Evolutionary conservation across 768 basidiomycete species (phyloP).

Genomic region (Lactifluus echinatus): DNA sequence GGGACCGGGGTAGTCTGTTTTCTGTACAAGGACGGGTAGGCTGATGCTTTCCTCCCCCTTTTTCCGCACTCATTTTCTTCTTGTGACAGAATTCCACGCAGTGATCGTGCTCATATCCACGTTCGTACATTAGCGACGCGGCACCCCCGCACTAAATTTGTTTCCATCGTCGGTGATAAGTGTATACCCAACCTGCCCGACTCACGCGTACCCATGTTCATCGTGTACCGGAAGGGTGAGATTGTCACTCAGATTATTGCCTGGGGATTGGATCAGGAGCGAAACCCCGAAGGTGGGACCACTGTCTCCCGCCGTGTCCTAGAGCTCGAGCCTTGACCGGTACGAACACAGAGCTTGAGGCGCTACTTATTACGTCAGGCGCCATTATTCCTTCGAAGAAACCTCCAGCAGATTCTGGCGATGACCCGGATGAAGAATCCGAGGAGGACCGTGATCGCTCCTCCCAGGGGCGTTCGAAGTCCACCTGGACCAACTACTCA

Average conservation of each 20-base stretch:
- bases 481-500: slow-evolving; percentile 45
- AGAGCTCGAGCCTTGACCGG: background rate
- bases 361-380: slow-evolving; percentile 52
- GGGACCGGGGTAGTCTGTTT: slow-evolving; percentile 94
- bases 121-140: slow-evolving; percentile 65
- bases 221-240: slow-evolving; percentile 89
- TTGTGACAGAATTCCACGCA: slow-evolving; percentile 58
- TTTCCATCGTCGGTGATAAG: slow-evolving; percentile 89
- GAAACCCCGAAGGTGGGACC: slow-evolving; percentile 60
- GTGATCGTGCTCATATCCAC: slow-evolving; percentile 65
- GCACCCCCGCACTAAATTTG: slow-evolving; percentile 90
- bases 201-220: slow-evolving; percentile 79
- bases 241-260: slow-evolving; percentile 78
- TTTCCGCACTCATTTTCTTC: background rate
- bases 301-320: slow-evolving; percentile 5
- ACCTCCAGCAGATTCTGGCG: slow-evolving; percentile 25
- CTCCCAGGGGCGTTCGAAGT: slow-evolving; percentile 48
- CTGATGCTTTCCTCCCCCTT: slow-evolving; percentile 5
- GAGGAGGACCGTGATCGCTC: slow-evolving; percentile 42
- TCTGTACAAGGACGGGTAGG: slow-evolving; percentile 91
- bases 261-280: slow-evolving; percentile 75
- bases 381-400: slow-evolving; percentile 49
- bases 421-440: slow-evolving; percentile 37
- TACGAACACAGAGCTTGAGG: slow-evolving; percentile 52
- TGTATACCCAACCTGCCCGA: slow-evolving; percentile 97